These are phyloP conservation scores for Chaetomiaceae sp. DNA, from an alignment of 2,329 filamentous ascomycete species.

Conservation along the genomic window DNA sequence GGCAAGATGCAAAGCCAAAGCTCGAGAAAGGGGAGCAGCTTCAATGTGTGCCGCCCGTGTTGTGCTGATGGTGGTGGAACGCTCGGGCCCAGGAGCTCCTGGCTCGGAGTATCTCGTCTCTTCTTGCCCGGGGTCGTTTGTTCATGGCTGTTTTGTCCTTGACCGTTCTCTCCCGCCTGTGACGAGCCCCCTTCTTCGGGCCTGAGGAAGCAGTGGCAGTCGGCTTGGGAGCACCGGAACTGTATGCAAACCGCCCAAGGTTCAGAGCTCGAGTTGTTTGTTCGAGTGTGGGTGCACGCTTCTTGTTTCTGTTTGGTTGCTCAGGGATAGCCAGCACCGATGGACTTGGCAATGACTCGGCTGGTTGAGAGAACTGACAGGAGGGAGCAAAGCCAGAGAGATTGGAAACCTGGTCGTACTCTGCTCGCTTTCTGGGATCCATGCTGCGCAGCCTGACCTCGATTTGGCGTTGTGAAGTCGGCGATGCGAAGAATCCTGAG, in stretches of 20 bases:
- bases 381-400: neutral
- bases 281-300: neutral
- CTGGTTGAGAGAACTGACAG: neutral
- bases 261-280: neutral
- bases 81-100: constrained; percentile 3
- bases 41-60: neutral
- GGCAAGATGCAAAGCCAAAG: no score
- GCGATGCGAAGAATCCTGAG: constrained; percentile 1
- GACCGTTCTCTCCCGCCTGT: neutral
- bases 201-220: neutral
- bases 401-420: neutral
- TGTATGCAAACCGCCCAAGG: neutral
- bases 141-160: neutral
- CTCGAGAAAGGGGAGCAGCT: neutral
- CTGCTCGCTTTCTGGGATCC: neutral
- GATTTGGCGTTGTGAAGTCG: neutral
- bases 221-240: neutral
- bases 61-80: neutral
- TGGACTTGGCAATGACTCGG: neutral
- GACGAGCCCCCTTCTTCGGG: neutral
- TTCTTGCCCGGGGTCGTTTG: neutral
- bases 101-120: neutral
- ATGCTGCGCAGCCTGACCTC: neutral
- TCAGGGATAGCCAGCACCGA: no score
- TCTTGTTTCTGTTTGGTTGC: neutral